Evolutionary conservation across 1,139 yeast species (phyloP).

Genomic region (Magnusiomyces tetraspermus): DNA sequence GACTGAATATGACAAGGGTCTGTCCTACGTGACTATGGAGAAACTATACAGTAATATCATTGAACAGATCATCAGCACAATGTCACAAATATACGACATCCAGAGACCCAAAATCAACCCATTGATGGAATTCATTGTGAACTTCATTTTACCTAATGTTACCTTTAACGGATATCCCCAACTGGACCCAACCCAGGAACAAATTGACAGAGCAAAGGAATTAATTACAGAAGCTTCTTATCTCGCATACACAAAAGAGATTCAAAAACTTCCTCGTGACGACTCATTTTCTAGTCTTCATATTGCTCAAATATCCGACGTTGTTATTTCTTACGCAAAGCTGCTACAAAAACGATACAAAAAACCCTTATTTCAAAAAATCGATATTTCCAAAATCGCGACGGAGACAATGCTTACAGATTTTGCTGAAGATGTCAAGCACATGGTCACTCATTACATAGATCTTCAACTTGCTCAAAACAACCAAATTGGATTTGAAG

Average conservation of each 20-base stretch:
- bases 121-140: conserved; percentile 42
- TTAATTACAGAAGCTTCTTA: conserved; percentile 48
- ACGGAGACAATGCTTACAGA: conserved; percentile 50
- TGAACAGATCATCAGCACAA: conserved; percentile 38
- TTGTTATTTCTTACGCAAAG: conserved; percentile 43
- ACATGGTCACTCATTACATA: conserved; percentile 49
- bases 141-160: conserved; percentile 43
- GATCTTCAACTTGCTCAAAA: conserved; percentile 34
- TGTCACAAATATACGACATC: conserved; percentile 41
- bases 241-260: conserved; percentile 46
- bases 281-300: conserved; percentile 48
- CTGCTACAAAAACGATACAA: conserved; percentile 52
- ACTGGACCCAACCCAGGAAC: conserved; percentile 38
- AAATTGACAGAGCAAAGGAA: conserved; percentile 45
- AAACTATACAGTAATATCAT: conserved; percentile 43
- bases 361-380: conserved; percentile 49
- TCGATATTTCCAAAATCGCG: conserved; percentile 47
- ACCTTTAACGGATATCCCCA: conserved; percentile 35
- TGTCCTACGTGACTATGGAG: conserved; percentile 44
- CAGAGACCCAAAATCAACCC: conserved; percentile 59
- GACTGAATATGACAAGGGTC: conserved; percentile 44
- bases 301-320: conserved; percentile 51
- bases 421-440: conserved; percentile 55
- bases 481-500: conserved; percentile 43
- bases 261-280: conserved; percentile 58